Conservation (phyloP, 1,139 yeast species). For the Saccharomycopsis hybrid region DNA sequence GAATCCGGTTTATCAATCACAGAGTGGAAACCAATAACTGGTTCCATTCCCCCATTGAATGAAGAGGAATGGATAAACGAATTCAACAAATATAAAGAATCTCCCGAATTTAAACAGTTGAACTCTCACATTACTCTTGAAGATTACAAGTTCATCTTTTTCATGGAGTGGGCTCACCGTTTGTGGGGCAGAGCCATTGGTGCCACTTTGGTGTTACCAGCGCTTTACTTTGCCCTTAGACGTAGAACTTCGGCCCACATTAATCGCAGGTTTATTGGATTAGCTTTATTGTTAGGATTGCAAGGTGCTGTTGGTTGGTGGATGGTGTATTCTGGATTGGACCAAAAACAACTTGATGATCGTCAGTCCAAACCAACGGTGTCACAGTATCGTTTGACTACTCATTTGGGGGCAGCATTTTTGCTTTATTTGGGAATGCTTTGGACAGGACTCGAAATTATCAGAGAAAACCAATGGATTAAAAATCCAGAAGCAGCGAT, state of each 20-base stretch:
- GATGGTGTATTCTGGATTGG: conserved; percentile 98
- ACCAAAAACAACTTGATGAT: conserved; percentile 70
- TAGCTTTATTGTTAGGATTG: conserved; percentile 73
- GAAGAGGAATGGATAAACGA: conserved; percentile 81
- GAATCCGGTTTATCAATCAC: conserved; percentile 95
- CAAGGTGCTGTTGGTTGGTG: conserved; percentile 99
- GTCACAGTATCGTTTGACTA: conserved; percentile 87
- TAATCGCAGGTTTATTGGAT: conserved; percentile 59
- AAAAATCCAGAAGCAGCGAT: conserved; percentile 51
- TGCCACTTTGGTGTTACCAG: conserved; percentile 73
- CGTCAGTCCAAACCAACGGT: conserved; percentile 91
- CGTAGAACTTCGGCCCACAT: conserved; percentile 65
- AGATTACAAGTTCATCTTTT: conserved; percentile 90
- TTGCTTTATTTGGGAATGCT: conserved; percentile 81
- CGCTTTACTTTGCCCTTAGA: conserved; percentile 67
- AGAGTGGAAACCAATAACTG: conserved; percentile 98
- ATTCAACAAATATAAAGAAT: conserved; percentile 68
- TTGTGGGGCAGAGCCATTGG: conserved; percentile 94
- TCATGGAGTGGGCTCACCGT: conserved; percentile 98
- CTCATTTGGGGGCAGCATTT: conserved; percentile 94
- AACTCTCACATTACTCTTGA: conserved; percentile 88
- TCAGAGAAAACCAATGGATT: conserved; percentile 69
- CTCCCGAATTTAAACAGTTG: conserved; percentile 87
- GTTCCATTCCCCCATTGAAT: conserved; percentile 79
- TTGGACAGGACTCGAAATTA: conserved; percentile 80